These are phyloP conservation scores for Cryptosporidium tyzzeri DNA, from an alignment of 169 alveolate species.

Conservation along the genomic window DNA sequence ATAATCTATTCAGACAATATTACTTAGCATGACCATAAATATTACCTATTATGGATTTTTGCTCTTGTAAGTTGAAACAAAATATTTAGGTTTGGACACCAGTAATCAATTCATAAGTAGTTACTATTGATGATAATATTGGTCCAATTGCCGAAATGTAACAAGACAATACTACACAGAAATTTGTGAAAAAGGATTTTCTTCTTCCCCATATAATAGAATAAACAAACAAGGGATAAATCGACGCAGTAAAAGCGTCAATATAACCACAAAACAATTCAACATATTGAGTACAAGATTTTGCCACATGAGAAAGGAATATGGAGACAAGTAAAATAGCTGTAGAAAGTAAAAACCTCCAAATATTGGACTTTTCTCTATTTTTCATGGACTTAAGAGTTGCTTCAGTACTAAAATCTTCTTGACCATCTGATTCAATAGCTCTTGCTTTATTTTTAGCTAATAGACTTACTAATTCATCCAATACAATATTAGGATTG, in stretches of 20 bases:
- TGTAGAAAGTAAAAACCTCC: slow-evolving; percentile 44
- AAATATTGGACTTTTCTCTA: neutral
- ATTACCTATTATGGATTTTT: neutral
- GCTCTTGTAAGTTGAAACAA: neutral
- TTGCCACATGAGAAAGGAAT: slow-evolving; percentile 70
- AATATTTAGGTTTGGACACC: slow-evolving; percentile 12
- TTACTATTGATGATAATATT: slow-evolving; percentile 42
- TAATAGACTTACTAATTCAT: slow-evolving; percentile 9
- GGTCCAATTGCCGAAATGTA: slow-evolving; percentile 72
- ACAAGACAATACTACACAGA: slow-evolving; percentile 27
- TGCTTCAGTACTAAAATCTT: slow-evolving; percentile 8
- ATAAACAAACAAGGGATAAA: slow-evolving; percentile 64
- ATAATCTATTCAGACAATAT: too few species aligned
- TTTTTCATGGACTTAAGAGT: neutral
- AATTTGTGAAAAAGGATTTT: slow-evolving; percentile 33
- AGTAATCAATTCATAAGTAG: slow-evolving; percentile 51
- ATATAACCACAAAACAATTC: slow-evolving; percentile 71
- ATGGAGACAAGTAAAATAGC: slow-evolving; percentile 39
- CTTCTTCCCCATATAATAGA: slow-evolving; percentile 42
- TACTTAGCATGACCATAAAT: neutral
- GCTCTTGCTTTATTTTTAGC: slow-evolving; percentile 48
- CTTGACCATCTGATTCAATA: slow-evolving; percentile 37
- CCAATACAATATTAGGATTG: neutral
- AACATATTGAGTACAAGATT: slow-evolving; percentile 73
- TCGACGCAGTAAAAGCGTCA: slow-evolving; percentile 72